Evolutionary conservation across 73 alveolate species (phyloP).

Genomic region (Uronychia setigera): DNA sequence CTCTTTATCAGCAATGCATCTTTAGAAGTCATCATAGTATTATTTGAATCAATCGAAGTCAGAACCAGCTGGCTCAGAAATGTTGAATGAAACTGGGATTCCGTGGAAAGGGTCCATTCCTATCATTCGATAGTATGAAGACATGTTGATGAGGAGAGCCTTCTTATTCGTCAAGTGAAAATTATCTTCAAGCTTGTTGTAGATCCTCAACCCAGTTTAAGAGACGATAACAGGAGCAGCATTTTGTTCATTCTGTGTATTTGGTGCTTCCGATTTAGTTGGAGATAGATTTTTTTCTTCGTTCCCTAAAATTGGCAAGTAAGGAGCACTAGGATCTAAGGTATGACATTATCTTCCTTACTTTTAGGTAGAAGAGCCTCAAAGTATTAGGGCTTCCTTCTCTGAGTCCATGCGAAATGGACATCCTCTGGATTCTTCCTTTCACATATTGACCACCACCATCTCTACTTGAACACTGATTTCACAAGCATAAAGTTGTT

Average conservation of each 20-base stretch:
- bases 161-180: slow-evolving; percentile 37
- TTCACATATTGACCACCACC: slow-evolving; percentile 43
- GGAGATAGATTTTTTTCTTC: not conserved
- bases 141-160: slow-evolving; percentile 26
- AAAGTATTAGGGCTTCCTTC: slow-evolving; percentile 31
- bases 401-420: slow-evolving; percentile 40
- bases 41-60: not conserved
- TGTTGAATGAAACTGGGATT: slow-evolving; percentile 31
- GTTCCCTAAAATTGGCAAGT: not conserved
- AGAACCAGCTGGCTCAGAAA: not conserved
- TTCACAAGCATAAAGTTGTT: slow-evolving; percentile 27
- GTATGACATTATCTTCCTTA: slow-evolving; percentile 4
- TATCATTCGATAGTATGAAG: not conserved
- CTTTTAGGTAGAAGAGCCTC: slow-evolving; percentile 16
- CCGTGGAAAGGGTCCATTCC: slow-evolving; percentile 37
- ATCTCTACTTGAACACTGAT: slow-evolving; percentile 21
- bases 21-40: not conserved
- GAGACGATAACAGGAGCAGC: not conserved
- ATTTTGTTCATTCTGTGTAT: too few relatives aligned
- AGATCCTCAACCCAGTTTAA: slow-evolving; percentile 4
- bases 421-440: slow-evolving; percentile 24
- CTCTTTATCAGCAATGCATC: not conserved
- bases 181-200: slow-evolving; percentile 44
- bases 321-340: not conserved
- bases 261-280: not conserved